Evolutionary conservation across 495 filamentous ascomycete species (phyloP).

Genomic region (Chaetomium tenue): DNA sequence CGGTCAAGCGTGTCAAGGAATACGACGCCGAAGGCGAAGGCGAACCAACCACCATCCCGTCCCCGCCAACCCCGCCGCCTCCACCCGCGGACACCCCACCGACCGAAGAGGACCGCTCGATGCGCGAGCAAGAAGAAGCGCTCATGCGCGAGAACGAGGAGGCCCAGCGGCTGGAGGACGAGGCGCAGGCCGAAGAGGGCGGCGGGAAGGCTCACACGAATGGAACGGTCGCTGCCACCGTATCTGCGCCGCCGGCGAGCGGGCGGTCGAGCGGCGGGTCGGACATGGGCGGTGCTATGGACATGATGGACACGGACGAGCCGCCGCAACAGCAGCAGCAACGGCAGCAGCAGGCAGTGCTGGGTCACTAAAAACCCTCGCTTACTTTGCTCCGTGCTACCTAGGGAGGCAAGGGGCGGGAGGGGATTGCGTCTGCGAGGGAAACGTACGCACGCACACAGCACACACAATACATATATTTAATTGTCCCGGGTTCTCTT

Average conservation of each 20-base stretch:
- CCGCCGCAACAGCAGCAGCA: neutral
- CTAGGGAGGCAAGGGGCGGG: neutral
- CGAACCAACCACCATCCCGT: conserved; percentile 37
- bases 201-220: neutral
- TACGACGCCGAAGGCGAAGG: conserved; percentile 26
- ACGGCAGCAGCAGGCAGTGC: conserved; percentile 11
- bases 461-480: too few relatives aligned
- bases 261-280: neutral
- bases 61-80: conserved; percentile 47
- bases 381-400: too few relatives aligned
- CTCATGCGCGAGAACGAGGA: conserved; percentile 41
- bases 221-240: neutral
- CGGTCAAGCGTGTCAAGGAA: conserved; percentile 51
- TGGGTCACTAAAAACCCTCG: conserved; percentile 14
- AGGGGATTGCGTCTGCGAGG: neutral
- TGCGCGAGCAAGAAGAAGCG: conserved; percentile 46
- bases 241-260: conserved; percentile 4
- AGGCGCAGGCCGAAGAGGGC: conserved; percentile 23
- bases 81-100: conserved; percentile 36
- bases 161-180: conserved; percentile 43
- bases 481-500: neutral
- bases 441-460: too few relatives aligned
- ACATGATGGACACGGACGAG: conserved; percentile 11
- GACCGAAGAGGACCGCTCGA: conserved; percentile 39
- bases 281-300: conserved; percentile 11